Percentiles rank a stretch among this genome's conserved stretches.
phyloP scores from a whole-genome alignment of 2,329 filamentous ascomycete genomes.

The Hypoxylon sp. region DNA sequence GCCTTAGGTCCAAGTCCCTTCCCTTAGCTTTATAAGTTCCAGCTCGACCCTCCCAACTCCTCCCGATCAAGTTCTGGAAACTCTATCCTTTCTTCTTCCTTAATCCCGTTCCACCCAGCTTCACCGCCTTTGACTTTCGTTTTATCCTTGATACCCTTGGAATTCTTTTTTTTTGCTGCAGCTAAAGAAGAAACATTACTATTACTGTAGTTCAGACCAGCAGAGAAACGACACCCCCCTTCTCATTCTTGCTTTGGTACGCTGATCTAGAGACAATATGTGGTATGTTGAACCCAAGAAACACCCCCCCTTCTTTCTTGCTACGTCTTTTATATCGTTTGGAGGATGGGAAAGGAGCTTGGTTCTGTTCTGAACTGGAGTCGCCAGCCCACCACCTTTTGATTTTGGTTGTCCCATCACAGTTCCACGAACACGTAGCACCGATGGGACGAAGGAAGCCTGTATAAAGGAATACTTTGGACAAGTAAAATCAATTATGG shows the following conservation, averaged over 20 bases:
- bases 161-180: slow-evolving; percentile 1
- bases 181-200: slow-evolving; percentile 15
- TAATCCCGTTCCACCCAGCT: neutral
- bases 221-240: slow-evolving; percentile 21
- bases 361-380: slow-evolving; percentile 2
- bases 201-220: slow-evolving; percentile 13
- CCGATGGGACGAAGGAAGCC: slow-evolving; percentile 4
- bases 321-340: slow-evolving; percentile 5
- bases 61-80: slow-evolving; percentile 33
- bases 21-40: slow-evolving; percentile 29
- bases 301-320: slow-evolving; percentile 9
- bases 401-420: slow-evolving; percentile 7
- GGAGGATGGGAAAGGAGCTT: slow-evolving; percentile 5
- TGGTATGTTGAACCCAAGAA: slow-evolving; percentile 44
- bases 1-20: neutral
- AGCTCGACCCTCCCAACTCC: slow-evolving; percentile 30
- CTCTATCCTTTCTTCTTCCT: slow-evolving; percentile 33
- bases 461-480: neutral
- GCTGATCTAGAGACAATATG: slow-evolving; percentile 41
- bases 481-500: slow-evolving; percentile 22
- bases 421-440: neutral
- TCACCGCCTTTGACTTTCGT: slow-evolving; percentile 37
- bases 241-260: slow-evolving; percentile 25
- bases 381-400: slow-evolving; percentile 5
- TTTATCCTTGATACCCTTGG: slow-evolving; percentile 35